These are phyloP conservation scores for Globisporangium abappressorium DNA, from an alignment of 352 stramenopile species.

Conservation along the genomic window DNA sequence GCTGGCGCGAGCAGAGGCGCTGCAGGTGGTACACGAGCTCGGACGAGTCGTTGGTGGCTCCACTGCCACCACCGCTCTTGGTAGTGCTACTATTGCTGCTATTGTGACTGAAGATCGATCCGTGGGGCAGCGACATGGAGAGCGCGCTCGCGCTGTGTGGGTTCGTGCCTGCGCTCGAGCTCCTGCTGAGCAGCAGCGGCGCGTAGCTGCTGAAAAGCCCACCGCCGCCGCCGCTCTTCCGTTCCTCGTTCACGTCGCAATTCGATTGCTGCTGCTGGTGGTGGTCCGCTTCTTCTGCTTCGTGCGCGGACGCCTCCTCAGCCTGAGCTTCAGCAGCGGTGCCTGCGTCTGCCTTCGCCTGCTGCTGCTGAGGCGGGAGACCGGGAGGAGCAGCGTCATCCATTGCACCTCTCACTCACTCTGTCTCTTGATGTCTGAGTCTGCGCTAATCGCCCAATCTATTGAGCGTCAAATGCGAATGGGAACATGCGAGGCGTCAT, in stretches of 20 bases:
- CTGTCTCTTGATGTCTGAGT: slow-evolving; percentile 3
- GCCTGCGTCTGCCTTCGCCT: background rate
- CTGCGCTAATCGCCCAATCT: background rate
- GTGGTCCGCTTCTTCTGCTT: background rate
- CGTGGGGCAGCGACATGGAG: background rate
- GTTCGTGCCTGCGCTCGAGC: slow-evolving; percentile 9
- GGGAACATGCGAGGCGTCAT: background rate
- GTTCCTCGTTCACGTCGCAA: slow-evolving; percentile 26
- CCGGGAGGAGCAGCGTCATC: background rate
- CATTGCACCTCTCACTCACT: background rate
- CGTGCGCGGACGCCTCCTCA: background rate
- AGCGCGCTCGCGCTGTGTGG: background rate
- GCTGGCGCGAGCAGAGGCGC: slow-evolving; percentile 57
- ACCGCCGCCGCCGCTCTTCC: background rate
- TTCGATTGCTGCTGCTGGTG: slow-evolving; percentile 27
- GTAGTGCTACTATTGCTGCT: slow-evolving; percentile 1
- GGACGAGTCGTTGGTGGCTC: slow-evolving; percentile 7
- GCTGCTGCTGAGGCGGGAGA: background rate
- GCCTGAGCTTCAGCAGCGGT: background rate
- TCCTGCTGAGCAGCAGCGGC: slow-evolving; percentile 13
- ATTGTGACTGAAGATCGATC: slow-evolving; percentile 11
- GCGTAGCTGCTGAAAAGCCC: background rate
- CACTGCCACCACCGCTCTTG: background rate
- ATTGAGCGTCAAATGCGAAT: slow-evolving; percentile 9
- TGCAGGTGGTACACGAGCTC: slow-evolving; percentile 66